phyloP scores from a whole-genome alignment of 1,139 yeast species.

The Starmera stellimalicola region DNA sequence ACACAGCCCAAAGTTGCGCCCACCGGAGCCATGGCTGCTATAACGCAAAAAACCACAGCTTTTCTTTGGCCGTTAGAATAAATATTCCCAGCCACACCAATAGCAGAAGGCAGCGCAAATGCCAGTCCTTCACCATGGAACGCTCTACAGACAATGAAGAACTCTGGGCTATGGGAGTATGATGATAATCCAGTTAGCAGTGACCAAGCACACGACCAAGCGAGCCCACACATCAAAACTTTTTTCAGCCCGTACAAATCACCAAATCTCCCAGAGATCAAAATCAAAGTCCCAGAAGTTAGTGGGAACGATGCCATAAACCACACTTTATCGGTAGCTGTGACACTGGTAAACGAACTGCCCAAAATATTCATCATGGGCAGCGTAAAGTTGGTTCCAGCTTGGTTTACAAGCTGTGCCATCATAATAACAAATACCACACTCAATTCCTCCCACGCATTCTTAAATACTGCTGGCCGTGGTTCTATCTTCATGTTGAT shows the following conservation, averaged over 20 bases:
- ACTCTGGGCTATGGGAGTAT: slow-evolving; percentile 33
- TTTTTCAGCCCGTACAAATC: slow-evolving; percentile 43
- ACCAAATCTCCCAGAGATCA: slow-evolving; percentile 43
- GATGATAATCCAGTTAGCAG: slow-evolving; percentile 38
- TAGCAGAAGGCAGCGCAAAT: slow-evolving; percentile 40
- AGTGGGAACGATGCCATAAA: slow-evolving; percentile 49
- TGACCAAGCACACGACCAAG: slow-evolving; percentile 35
- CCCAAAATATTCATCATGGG: slow-evolving; percentile 24
- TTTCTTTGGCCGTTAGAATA: slow-evolving; percentile 38
- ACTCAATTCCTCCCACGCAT: slow-evolving; percentile 22
- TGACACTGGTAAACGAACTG: slow-evolving; percentile 17
- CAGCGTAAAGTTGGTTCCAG: slow-evolving; percentile 23
- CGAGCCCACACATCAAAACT: slow-evolving; percentile 34
- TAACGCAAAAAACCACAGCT: slow-evolving; percentile 38
- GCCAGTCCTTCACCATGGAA: slow-evolving; percentile 50
- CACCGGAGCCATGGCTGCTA: slow-evolving; percentile 47
- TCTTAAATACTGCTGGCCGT: slow-evolving; percentile 7
- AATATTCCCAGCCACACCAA: slow-evolving; percentile 40
- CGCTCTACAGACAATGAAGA: slow-evolving; percentile 42
- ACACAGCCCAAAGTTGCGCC: slow-evolving; percentile 44
- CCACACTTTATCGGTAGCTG: slow-evolving; percentile 32
- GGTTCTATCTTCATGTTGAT: slow-evolving; percentile 5
- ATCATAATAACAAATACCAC: slow-evolving; percentile 28
- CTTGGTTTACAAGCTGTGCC: slow-evolving; percentile 27
- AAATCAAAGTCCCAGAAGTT: slow-evolving; percentile 45